These are phyloP conservation scores for Plantago ovata DNA, from an alignment of 257 asterid species.

Conservation along the genomic window DNA sequence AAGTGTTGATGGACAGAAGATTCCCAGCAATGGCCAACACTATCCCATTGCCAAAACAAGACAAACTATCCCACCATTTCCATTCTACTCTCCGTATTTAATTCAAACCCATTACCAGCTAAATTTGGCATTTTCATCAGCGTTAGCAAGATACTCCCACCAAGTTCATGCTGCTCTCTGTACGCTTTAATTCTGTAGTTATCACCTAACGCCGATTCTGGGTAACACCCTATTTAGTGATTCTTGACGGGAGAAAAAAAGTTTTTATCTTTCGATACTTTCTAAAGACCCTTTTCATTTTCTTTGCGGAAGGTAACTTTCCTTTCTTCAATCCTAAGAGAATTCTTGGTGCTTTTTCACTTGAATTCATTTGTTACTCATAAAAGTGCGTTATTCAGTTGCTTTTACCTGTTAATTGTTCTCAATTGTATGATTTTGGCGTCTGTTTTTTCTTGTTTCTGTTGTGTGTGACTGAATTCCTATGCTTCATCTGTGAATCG, in stretches of 20 bases:
- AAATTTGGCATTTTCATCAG: conserved; percentile 8
- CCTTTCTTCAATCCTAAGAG: neutral
- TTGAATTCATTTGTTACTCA: neutral
- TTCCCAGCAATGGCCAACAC: conserved; percentile 28
- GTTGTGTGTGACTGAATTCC: neutral
- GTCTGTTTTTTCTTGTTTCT: neutral
- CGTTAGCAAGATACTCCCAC: conserved; percentile 21
- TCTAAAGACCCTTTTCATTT: too few species aligned
- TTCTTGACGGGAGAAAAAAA: neutral
- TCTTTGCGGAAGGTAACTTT: neutral
- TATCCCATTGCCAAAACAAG: conserved; percentile 11
- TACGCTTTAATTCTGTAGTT: neutral
- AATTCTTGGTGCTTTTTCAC: neutral
- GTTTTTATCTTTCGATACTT: neutral
- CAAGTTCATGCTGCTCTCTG: neutral
- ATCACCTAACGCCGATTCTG: conserved; percentile 5
- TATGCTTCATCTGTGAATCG: neutral
- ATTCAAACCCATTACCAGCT: conserved; percentile 4
- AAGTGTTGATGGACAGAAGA: conserved; percentile 27
- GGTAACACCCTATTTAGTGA: neutral
- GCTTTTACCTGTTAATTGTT: too few species aligned
- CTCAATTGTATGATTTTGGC: too few species aligned
- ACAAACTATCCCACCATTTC: conserved; percentile 24
- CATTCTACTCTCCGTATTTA: neutral
- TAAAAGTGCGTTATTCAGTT: too few species aligned